Base-by-base conservation (phyloP, 768 basidiomycete genomes). In the Fomitopsis serialis region DNA sequence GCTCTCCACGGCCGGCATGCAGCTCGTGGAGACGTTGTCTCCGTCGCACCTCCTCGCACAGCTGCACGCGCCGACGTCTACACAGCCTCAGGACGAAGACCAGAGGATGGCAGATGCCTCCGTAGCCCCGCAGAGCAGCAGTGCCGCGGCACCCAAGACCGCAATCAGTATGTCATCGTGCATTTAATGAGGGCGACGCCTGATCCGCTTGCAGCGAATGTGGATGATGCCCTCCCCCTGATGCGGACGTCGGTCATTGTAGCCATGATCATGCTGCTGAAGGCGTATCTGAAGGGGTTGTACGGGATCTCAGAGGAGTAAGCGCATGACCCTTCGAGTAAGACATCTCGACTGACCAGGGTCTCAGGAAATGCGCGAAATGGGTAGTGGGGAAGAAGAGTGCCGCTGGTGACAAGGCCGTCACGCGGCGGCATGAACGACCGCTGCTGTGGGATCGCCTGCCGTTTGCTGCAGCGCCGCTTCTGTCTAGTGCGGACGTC, bases 221-320 rank as follows among this genome's bases (percentile, higher is more conserved):
- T 44, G 11, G 51, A 52, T 7, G 21, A 27, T 3, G 6, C 40
- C 3, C 51, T 53, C 22, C 52, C 52, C 2, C 52, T 82, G 4
- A 76, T 86, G 72, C 74, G 85, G 58, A 83, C 77, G 24, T 90
- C 92, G 10, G 77, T 94, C 36, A 77, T 90, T 47, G 77, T 93
- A 21, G 82, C 84, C n/a, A 80, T 98, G 63, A 81, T 92, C 45
- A 86, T 98, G 78, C 72, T 95, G 27, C 77, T 98, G 29, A 95
- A 96, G 63, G 79, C 85, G 4, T 80, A 98, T 68, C 75, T 99
- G 53, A 94, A 98, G 65, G 68, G 68, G 1, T 63, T 92, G 13
- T 99, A 98, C 64, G 82, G 85, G 1, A 67, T 98, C 36, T 87
- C 91, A 1, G 95, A 98, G 74, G 94, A 97, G 95, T 96, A 65